These are phyloP conservation scores for Fusarium sp. DNA, from an alignment of 2,329 filamentous ascomycete species.

Conservation along the genomic window DNA sequence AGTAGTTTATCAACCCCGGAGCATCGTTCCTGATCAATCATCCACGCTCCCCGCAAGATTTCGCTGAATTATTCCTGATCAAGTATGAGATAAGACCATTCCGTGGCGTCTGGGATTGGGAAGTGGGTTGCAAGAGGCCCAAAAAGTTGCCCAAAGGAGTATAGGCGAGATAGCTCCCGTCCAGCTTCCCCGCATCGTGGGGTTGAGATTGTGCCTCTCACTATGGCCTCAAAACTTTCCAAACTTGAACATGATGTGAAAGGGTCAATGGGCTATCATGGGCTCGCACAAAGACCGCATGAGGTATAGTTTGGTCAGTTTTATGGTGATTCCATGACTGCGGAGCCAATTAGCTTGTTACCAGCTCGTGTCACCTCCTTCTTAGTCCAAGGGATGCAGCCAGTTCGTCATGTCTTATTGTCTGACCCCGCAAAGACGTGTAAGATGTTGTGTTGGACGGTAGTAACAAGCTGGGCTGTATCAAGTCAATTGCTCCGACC, in stretches of 20 bases:
- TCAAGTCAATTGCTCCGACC: neutral
- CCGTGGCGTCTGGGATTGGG: neutral
- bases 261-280: neutral
- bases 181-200: conserved; percentile 24
- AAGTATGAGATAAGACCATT: conserved; percentile 27
- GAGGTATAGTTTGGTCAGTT: neutral
- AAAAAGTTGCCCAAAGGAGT: conserved; percentile 40
- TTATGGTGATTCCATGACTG: neutral
- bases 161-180: conserved; percentile 12
- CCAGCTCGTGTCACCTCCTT: neutral
- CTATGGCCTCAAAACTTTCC: conserved; percentile 35
- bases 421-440: conserved; percentile 13
- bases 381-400: neutral
- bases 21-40: neutral
- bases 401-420: neutral
- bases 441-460: neutral
- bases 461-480: neutral
- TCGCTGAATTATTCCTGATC: conserved; percentile 31
- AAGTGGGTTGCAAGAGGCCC: conserved; percentile 20
- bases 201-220: conserved; percentile 11
- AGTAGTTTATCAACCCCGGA: neutral
- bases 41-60: conserved; percentile 1
- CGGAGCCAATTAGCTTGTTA: conserved; percentile 2
- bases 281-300: neutral
- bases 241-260: conserved; percentile 20